Evolutionary conservation across 2,329 filamentous ascomycete species (phyloP).

Genomic region (Chaetomiaceae sp.): DNA sequence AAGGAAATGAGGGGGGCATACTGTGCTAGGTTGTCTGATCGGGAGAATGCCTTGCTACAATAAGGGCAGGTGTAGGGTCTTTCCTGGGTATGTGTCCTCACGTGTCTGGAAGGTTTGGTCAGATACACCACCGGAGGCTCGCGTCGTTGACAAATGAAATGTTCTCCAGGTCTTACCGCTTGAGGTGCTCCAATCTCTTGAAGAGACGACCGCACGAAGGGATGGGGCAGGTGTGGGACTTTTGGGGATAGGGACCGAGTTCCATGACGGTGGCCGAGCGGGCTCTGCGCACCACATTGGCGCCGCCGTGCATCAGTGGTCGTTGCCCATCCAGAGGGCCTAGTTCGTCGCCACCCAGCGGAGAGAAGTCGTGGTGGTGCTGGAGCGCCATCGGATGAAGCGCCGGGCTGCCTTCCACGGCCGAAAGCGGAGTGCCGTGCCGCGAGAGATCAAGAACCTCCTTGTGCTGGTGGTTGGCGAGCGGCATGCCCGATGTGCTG

Average conservation of each 20-base stretch:
- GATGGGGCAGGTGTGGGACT: constrained; percentile 98
- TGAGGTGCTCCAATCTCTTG: constrained; percentile 98
- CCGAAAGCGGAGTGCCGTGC: constrained; percentile 84
- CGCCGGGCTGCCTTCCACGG: constrained; percentile 74
- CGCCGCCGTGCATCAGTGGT: constrained; percentile 64
- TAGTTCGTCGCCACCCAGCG: constrained; percentile 59
- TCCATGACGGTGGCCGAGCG: constrained; percentile 96
- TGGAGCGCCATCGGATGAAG: constrained; percentile 66
- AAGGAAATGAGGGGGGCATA: constrained; percentile 51
- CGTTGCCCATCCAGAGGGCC: constrained; percentile 59
- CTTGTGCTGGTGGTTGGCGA: constrained; percentile 64
- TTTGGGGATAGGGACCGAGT: constrained; percentile 91
- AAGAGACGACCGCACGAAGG: constrained; percentile 95
- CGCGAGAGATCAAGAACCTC: constrained; percentile 80
- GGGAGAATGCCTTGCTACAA: constrained; percentile 97
- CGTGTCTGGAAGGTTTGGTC: constrained; percentile 67
- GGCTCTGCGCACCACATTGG: constrained; percentile 79
- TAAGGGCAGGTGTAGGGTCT: constrained; percentile 95
- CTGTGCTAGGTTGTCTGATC: constrained; percentile 98
- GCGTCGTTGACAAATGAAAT: constrained; percentile 35
- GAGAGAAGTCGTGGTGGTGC: constrained; percentile 66
- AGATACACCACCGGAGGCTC: constrained; percentile 40
- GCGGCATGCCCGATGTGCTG: constrained; percentile 62
- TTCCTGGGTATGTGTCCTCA: constrained; percentile 98
- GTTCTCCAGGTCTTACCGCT: constrained; percentile 68